Evolutionary conservation across 805 yeast genomes (phyloP).

Genomic region (Pichia sporocuriosa): DNA sequence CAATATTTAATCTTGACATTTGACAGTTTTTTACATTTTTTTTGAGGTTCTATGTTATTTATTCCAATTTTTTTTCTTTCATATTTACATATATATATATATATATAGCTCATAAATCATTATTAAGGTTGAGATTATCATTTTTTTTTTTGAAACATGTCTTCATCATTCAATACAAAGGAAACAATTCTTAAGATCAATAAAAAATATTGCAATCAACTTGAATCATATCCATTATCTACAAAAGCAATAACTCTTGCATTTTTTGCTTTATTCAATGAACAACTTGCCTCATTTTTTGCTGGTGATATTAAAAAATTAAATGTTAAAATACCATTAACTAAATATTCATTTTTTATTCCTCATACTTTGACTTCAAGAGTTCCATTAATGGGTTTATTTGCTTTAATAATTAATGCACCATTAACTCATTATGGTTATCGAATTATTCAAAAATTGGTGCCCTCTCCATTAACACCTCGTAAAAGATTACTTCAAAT

Average conservation of each 20-base stretch:
- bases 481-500: conserved; percentile 43
- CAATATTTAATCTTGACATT: too few relatives aligned
- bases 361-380: conserved; percentile 39
- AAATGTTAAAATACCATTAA: background rate
- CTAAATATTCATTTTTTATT: conserved; percentile 18
- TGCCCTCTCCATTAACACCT: conserved; percentile 37
- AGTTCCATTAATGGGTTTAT: conserved; percentile 48
- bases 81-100: too few relatives aligned
- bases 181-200: background rate
- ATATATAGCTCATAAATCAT: too few relatives aligned
- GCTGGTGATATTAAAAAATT: conserved; percentile 37
- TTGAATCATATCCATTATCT: conserved; percentile 45
- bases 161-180: too few relatives aligned
- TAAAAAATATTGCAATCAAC: conserved; percentile 14
- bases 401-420: conserved; percentile 47
- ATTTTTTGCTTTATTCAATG: conserved; percentile 49
- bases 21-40: too few relatives aligned
- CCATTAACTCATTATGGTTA: conserved; percentile 55
- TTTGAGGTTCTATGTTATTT: too few relatives aligned
- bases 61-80: too few relatives aligned
- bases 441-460: conserved; percentile 37
- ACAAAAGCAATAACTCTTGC: conserved; percentile 57
- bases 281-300: conserved; percentile 44
- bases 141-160: too few relatives aligned
- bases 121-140: too few relatives aligned